Evolutionary conservation across 805 yeast species (phyloP), one percentile per base, ranked within the genome.

Genomic region (Starmerella lactis-condensi): DNA sequence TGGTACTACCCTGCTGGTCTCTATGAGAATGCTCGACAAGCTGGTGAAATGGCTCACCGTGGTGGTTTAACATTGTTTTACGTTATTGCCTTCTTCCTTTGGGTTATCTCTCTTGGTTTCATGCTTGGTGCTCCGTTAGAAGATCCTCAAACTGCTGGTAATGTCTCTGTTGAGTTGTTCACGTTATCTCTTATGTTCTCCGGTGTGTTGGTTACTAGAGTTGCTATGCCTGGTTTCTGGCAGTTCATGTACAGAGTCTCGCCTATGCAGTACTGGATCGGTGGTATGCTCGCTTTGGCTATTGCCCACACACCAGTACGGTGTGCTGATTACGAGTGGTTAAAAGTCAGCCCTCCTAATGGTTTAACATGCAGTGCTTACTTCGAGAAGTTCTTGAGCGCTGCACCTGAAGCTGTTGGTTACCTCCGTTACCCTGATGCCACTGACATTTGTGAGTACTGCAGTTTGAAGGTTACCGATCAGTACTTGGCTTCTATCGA

Each of bases 221-320:
- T 38, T 3, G 53, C 60, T 32, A 64, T 76, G 72, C 89, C 91
- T 9, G 71, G 77, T 1, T 78, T 78, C 59, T 78, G 91, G 91
- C 69, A 66, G 28, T 78, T 75, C 50, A 75, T 78, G 82, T 72
- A 75, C 65, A 65, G 75, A 42, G 62, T 61, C 14, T 72, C 78
- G 17, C 91, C 63, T 5, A 64, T 65, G 53, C 75, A 85, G 1
- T 78, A 78, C 47, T 67, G 73, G 50, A 57, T 77, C 36, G 69
- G 67, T 39, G 60, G 67, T 31, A 57, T 74, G 38, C 56, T 71
- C 26, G 59, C 56, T 17, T 53, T 48, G 19, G 59, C 63, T 31
- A 54, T 63, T 42, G 72, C 72, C 40, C 63, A 60, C 23, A 58
- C 65, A 39, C 47, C 52, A 22, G 72, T 76, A 9, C 44, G 36